Evolutionary conservation across 805 yeast species (phyloP).

Genomic region (Ogataea chonburiensis): DNA sequence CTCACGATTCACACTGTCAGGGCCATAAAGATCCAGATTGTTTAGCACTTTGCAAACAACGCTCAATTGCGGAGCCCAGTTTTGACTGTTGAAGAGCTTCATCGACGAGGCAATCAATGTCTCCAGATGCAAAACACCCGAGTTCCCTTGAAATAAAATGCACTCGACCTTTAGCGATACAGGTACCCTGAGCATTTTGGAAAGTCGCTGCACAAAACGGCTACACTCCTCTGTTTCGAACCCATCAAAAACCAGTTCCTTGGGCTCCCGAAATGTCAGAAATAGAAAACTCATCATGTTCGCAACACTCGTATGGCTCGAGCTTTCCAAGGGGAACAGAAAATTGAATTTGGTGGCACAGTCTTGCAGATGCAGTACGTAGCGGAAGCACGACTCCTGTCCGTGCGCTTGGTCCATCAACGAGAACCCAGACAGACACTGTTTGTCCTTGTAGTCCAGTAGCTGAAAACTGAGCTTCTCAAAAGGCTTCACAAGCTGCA

Average conservation of each 20-base stretch:
- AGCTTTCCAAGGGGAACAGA: slow-evolving; percentile 19
- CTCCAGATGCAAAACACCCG: slow-evolving; percentile 16
- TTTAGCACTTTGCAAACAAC: slow-evolving; percentile 21
- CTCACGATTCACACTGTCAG: slow-evolving; percentile 12
- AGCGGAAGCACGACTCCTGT: slow-evolving; percentile 16
- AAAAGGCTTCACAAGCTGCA: slow-evolving; percentile 16
- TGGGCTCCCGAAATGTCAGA: slow-evolving; percentile 18
- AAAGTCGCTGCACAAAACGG: slow-evolving; percentile 13
- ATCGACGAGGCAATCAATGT: slow-evolving; percentile 20
- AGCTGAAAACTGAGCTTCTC: slow-evolving; percentile 20
- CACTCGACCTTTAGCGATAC: slow-evolving; percentile 14
- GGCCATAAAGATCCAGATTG: slow-evolving; percentile 12
- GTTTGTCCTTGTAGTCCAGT: slow-evolving; percentile 19
- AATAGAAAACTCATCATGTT: slow-evolving; percentile 19
- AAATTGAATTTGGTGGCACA: slow-evolving; percentile 21
- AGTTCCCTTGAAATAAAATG: slow-evolving; percentile 13
- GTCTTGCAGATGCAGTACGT: slow-evolving; percentile 22
- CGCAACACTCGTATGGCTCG: slow-evolving; percentile 14
- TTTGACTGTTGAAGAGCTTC: slow-evolving; percentile 16
- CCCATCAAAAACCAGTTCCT: slow-evolving; percentile 20
- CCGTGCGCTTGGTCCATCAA: slow-evolving; percentile 15
- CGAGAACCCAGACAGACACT: slow-evolving; percentile 19
- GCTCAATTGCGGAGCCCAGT: slow-evolving; percentile 22
- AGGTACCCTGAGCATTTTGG: slow-evolving; percentile 7
- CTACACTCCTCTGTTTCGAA: slow-evolving; percentile 17